Conservation (phyloP, 2,329 filamentous ascomycete species). For the Pseudonectria buxi region DNA sequence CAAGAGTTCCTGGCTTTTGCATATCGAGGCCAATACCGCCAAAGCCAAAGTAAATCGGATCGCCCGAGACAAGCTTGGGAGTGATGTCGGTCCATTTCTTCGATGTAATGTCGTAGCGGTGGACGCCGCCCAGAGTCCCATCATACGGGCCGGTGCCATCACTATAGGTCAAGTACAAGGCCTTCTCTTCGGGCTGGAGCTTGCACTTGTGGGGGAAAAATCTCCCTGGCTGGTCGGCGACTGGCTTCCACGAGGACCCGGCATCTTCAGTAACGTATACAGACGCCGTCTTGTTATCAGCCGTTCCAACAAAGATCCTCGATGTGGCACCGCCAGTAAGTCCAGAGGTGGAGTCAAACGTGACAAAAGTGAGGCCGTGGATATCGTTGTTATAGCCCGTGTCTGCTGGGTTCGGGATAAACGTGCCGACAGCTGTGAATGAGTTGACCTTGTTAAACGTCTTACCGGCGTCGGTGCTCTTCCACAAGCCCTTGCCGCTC, state of each 20-base stretch:
- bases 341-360: conserved; percentile 47
- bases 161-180: conserved; percentile 48
- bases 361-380: conserved; percentile 45
- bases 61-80: conserved; percentile 35
- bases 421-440: conserved; percentile 46
- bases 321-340: conserved; percentile 41
- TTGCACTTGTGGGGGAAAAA: conserved; percentile 50
- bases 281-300: conserved; percentile 45
- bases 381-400: conserved; percentile 37
- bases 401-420: conserved; percentile 38
- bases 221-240: conserved; percentile 42
- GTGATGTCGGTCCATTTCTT: conserved; percentile 50
- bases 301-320: conserved; percentile 50
- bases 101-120: conserved; percentile 44
- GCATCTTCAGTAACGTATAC: conserved; percentile 49
- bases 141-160: conserved; percentile 53
- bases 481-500: conserved; percentile 53
- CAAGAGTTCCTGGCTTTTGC: conserved; percentile 47
- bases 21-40: conserved; percentile 49
- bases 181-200: conserved; percentile 43
- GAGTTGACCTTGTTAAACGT: conserved; percentile 46
- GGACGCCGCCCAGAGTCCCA: conserved; percentile 45
- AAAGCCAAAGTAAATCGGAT: conserved; percentile 44
- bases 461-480: conserved; percentile 48
- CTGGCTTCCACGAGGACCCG: conserved; percentile 44